Conservation (phyloP, 148 eudicot genomes). For the Pharnaceum exiguum region DNA sequence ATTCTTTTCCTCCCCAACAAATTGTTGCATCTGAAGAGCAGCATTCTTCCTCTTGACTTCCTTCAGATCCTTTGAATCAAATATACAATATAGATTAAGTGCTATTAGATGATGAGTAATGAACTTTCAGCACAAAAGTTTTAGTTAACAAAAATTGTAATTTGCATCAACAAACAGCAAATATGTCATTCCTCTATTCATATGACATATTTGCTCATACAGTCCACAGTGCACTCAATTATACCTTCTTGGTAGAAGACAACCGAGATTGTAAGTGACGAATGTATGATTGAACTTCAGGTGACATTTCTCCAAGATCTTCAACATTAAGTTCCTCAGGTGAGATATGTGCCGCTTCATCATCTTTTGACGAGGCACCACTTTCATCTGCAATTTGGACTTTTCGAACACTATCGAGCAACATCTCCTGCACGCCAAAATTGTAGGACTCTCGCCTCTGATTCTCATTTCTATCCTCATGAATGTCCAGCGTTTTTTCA, state of each 20-base stretch:
- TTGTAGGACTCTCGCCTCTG: conserved; percentile 40
- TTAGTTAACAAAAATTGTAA: too few species aligned
- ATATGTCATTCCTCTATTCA: too few species aligned
- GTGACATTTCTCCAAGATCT: conserved; percentile 67
- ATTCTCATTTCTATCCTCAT: conserved; percentile 42
- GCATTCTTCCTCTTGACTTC: conserved; percentile 90
- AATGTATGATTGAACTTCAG: conserved; percentile 65
- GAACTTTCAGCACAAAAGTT: too few species aligned
- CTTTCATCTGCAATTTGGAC: conserved; percentile 30
- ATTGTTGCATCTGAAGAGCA: conserved; percentile 97
- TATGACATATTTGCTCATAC: neutral
- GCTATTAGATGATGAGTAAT: neutral
- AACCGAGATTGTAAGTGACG: conserved; percentile 62
- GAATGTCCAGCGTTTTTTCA: conserved; percentile 72
- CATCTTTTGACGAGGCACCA: conserved; percentile 29
- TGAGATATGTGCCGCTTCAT: conserved; percentile 28
- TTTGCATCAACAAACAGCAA: too few species aligned
- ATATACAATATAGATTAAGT: neutral
- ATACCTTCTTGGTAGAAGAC: conserved; percentile 71
- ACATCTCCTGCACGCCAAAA: conserved; percentile 35
- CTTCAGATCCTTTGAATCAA: conserved; percentile 54
- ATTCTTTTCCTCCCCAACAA: conserved; percentile 98
- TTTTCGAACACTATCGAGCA: conserved; percentile 43
- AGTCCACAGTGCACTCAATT: neutral
- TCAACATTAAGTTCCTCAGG: conserved; percentile 35